phyloP scores from a whole-genome alignment of 2,329 filamentous ascomycete genomes.

The Massarina eburnea region DNA sequence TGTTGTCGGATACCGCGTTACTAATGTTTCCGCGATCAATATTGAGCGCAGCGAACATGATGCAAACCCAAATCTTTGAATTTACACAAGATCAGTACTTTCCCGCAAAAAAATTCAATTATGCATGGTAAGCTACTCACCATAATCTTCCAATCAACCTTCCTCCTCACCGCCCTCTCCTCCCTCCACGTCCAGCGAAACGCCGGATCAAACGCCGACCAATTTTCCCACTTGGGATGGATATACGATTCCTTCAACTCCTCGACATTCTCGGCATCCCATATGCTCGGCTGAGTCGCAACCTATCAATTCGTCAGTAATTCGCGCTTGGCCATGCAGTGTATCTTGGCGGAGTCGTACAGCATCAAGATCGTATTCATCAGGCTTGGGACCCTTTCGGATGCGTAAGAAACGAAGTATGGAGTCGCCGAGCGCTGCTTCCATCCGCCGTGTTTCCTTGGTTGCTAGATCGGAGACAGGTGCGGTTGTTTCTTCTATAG shows the following conservation, averaged over 20 bases:
- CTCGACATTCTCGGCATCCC: constrained; percentile 6
- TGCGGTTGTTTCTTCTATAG: constrained; percentile 4
- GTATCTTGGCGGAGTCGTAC: not conserved
- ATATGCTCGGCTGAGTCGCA: constrained; percentile 14
- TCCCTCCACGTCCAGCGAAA: constrained; percentile 57
- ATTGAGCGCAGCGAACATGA: constrained; percentile 55
- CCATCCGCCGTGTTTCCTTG: constrained; percentile 9
- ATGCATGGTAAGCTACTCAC: not conserved
- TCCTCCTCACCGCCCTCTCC: constrained; percentile 44
- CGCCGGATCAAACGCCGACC: constrained; percentile 57
- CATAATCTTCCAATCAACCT: constrained; percentile 16
- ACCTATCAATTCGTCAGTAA: constrained; percentile 3
- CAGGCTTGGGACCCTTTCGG: constrained; percentile 5
- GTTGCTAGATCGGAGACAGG: constrained; percentile 8
- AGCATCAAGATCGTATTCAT: constrained; percentile 11
- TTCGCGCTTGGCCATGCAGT: not conserved
- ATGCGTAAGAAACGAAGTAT: constrained; percentile 8
- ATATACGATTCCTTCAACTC: constrained; percentile 11
- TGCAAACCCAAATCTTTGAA: constrained; percentile 46
- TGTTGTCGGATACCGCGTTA: constrained; percentile 23
- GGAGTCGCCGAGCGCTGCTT: constrained; percentile 8
- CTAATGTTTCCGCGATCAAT: constrained; percentile 47
- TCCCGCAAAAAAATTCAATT: constrained; percentile 34
- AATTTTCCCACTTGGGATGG: constrained; percentile 53
- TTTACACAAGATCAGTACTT: constrained; percentile 44